Conservation (phyloP, 192 early-diverging fungal genomes). For the Endogone sp. region DNA sequence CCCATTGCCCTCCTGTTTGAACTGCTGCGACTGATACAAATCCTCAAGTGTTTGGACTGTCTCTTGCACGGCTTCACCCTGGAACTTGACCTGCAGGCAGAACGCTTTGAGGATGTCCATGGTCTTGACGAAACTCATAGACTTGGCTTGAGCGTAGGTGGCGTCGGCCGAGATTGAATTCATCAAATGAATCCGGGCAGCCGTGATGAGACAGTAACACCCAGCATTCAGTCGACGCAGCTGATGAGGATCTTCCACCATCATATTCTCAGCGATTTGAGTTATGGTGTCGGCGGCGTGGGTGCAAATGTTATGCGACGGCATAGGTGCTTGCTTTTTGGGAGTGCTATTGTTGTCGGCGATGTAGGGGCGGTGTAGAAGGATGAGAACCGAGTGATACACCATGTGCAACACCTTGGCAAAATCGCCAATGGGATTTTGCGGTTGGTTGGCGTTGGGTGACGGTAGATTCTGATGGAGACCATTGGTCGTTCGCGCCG, state of each 20-base stretch:
- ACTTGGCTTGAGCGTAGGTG: background rate
- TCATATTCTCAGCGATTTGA: conserved; percentile 31
- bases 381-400: conserved; percentile 38
- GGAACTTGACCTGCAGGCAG: background rate
- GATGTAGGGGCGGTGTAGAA: conserved; percentile 48
- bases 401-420: conserved; percentile 24
- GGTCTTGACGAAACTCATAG: background rate
- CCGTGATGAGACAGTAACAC: conserved; percentile 41
- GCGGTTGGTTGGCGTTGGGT: background rate
- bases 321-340: conserved; percentile 15
- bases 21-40: background rate
- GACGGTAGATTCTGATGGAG: background rate
- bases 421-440: background rate
- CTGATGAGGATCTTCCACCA: conserved; percentile 30
- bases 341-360: conserved; percentile 22
- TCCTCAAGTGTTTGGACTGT: background rate
- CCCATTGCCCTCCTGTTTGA: background rate
- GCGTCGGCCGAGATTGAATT: conserved; percentile 3
- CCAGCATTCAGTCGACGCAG: conserved; percentile 39
- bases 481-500: background rate
- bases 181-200: conserved; percentile 36
- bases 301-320: conserved; percentile 31
- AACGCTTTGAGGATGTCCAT: background rate
- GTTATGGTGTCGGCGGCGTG: conserved; percentile 45
- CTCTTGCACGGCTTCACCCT: background rate